Evolutionary conservation across 164 flowering plant genomes (phyloP).

Genomic region (Kingdonia uniflora): DNA sequence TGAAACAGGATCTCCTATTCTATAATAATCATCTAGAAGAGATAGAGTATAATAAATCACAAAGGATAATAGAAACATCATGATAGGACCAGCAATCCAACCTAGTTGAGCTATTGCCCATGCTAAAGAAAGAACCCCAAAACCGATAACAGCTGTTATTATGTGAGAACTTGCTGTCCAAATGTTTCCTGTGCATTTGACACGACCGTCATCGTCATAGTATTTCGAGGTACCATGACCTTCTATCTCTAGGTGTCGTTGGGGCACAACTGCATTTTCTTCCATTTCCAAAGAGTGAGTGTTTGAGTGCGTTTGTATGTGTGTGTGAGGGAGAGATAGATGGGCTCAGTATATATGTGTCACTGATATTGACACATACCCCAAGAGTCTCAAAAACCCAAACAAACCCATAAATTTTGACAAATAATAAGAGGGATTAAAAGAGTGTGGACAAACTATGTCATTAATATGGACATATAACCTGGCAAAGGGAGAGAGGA

Average conservation of each 20-base stretch:
- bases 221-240: slow-evolving; percentile 1
- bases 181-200: slow-evolving; percentile 11
- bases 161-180: slow-evolving; percentile 17
- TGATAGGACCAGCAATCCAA: slow-evolving; percentile 16
- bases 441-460: too few relatives aligned
- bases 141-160: slow-evolving; percentile 16
- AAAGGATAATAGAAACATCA: slow-evolving; percentile 11
- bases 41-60: slow-evolving; percentile 14
- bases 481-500: too few relatives aligned
- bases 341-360: not conserved
- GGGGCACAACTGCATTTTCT: not conserved
- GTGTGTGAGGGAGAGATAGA: not conserved
- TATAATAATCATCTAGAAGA: slow-evolving; percentile 11
- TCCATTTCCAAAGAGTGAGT: not conserved
- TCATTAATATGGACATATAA: too few relatives aligned
- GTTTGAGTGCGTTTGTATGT: too few relatives aligned
- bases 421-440: not conserved
- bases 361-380: not conserved
- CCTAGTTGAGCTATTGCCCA: slow-evolving; percentile 18
- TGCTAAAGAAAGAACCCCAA: slow-evolving; percentile 16
- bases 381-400: slow-evolving; percentile 1
- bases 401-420: not conserved
- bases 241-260: not conserved
- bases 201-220: slow-evolving; percentile 9
- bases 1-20: slow-evolving; percentile 11